Evolutionary conservation across 2,329 filamentous ascomycete genomes (phyloP).

Genomic region (Coniella lustricola): DNA sequence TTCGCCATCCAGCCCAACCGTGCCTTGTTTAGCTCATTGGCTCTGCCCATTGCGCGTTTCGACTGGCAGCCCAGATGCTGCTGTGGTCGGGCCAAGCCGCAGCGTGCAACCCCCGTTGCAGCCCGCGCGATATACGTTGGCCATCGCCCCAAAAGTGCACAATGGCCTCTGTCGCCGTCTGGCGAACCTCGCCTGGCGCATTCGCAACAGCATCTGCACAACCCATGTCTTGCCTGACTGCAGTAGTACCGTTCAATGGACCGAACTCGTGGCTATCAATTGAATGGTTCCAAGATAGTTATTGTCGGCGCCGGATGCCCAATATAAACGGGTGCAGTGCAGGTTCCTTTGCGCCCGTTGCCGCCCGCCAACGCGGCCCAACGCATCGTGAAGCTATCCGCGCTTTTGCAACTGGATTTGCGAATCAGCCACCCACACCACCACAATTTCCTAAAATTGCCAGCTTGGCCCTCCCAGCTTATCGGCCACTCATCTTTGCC

Average conservation of each 20-base stretch:
- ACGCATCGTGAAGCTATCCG: conserved; percentile 16
- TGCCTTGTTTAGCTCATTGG: conserved; percentile 11
- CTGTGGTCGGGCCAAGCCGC: not conserved
- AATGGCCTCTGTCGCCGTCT: conserved; percentile 1
- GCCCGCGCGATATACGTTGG: not conserved
- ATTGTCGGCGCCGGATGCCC: not conserved
- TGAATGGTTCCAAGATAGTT: not conserved
- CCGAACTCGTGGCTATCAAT: not conserved
- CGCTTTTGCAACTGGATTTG: conserved; percentile 7
- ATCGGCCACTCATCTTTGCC: conserved; percentile 8
- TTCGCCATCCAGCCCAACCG: conserved; percentile 1
- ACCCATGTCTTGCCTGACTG: conserved; percentile 11
- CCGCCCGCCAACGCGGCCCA: conserved; percentile 2
- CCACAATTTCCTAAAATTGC: conserved; percentile 2
- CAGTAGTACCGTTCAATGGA: not conserved
- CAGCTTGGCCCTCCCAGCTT: conserved; percentile 1
- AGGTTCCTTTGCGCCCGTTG: conserved; percentile 13
- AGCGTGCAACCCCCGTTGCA: not conserved
- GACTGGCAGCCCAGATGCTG: not conserved
- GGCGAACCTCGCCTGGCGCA: conserved; percentile 10
- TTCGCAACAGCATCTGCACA: conserved; percentile 13
- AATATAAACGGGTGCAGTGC: conserved; percentile 8
- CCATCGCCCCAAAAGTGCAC: not conserved
- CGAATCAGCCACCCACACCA: conserved; percentile 6
- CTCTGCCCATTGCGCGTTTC: not conserved